Percentiles rank a stretch among this genome's conserved stretches.
Evolutionary conservation across 495 filamentous ascomycete species (phyloP).

Genomic region (Cairneyella variabilis): DNA sequence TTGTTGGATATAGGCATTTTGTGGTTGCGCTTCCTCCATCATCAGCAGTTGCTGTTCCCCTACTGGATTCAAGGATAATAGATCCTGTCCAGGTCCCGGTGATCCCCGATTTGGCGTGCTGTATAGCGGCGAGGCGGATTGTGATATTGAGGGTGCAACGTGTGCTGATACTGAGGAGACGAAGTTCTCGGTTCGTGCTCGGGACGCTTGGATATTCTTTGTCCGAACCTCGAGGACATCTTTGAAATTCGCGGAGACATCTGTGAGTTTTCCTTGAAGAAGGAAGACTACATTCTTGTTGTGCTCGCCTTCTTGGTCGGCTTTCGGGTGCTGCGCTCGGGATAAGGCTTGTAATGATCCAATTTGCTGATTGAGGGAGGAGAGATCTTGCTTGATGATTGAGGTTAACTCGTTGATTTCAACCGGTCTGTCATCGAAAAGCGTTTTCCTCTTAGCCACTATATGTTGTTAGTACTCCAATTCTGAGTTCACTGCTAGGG

Average conservation of each 20-base stretch:
- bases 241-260: slow-evolving; percentile 92
- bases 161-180: slow-evolving; percentile 84
- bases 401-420: slow-evolving; percentile 96
- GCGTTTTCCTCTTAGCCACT: slow-evolving; percentile 94
- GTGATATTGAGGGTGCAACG: slow-evolving; percentile 49
- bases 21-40: slow-evolving; percentile 87
- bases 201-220: slow-evolving; percentile 95
- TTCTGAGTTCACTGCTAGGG: neutral
- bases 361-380: slow-evolving; percentile 84
- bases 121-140: slow-evolving; percentile 79
- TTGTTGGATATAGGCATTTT: slow-evolving; percentile 87
- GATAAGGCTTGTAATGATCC: slow-evolving; percentile 71
- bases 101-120: slow-evolving; percentile 66
- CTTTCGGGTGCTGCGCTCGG: slow-evolving; percentile 67
- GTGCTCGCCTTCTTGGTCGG: slow-evolving; percentile 89
- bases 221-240: slow-evolving; percentile 95
- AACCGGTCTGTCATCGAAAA: slow-evolving; percentile 94
- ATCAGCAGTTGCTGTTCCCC: slow-evolving; percentile 86
- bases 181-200: slow-evolving; percentile 91
- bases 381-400: slow-evolving; percentile 96
- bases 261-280: slow-evolving; percentile 90
- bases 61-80: slow-evolving; percentile 82
- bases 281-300: slow-evolving; percentile 96
- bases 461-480: slow-evolving; percentile 13
- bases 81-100: slow-evolving; percentile 57